These are phyloP conservation scores for Naganishia vishniacii DNA, from an alignment of 768 basidiomycete species.

Conservation along the genomic window DNA sequence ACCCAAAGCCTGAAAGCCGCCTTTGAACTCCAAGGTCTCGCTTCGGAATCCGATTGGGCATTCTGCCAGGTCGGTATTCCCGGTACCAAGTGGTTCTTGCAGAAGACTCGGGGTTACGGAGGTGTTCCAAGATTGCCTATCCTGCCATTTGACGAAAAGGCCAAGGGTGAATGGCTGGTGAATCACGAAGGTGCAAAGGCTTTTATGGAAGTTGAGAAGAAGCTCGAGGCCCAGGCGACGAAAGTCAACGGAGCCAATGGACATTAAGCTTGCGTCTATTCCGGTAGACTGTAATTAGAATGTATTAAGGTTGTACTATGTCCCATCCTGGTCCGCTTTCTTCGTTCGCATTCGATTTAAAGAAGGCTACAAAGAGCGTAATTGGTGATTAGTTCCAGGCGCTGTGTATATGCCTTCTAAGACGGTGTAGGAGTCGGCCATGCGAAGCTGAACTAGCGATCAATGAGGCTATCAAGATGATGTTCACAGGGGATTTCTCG, in stretches of 20 bases:
- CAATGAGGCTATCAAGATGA: too few relatives aligned
- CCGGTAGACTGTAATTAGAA: not conserved
- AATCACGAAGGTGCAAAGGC: constrained; percentile 65
- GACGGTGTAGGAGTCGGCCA: too few relatives aligned
- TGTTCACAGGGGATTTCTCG: too few relatives aligned
- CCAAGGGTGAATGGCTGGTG: constrained; percentile 61
- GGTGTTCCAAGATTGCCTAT: constrained; percentile 74
- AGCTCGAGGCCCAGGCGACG: constrained; percentile 32
- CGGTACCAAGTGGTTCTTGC: constrained; percentile 74
- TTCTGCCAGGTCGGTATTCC: constrained; percentile 69
- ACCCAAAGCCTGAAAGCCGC: constrained; percentile 60
- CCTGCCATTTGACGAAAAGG: constrained; percentile 57
- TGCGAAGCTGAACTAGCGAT: too few relatives aligned
- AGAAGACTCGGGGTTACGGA: constrained; percentile 70
- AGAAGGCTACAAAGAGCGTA: too few relatives aligned
- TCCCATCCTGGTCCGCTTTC: not conserved
- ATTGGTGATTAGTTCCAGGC: too few relatives aligned
- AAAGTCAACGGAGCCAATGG: constrained; percentile 21
- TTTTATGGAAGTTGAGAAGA: constrained; percentile 60
- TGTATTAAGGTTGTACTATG: constrained; percentile 19
- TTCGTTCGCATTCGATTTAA: too few relatives aligned
- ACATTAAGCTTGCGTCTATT: not conserved
- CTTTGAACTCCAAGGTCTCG: constrained; percentile 68
- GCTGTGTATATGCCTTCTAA: too few relatives aligned
- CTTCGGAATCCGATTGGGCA: constrained; percentile 73